These are phyloP conservation scores for Silene latifolia DNA, from an alignment of 148 eudicot genomes.

Conservation along the genomic window DNA sequence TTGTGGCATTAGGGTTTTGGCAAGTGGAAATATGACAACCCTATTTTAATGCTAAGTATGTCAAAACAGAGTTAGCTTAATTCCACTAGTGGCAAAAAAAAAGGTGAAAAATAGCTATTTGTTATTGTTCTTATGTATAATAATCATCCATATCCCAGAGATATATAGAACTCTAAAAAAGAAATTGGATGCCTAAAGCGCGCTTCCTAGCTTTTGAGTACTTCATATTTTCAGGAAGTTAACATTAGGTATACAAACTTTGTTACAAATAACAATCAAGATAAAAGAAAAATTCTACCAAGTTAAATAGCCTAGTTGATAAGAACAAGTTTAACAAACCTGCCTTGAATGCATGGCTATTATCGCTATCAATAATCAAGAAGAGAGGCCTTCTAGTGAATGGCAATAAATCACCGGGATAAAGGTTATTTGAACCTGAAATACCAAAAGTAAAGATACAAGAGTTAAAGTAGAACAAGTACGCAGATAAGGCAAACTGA, in stretches of 20 bases:
- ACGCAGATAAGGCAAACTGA: neutral
- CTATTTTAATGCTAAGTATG: neutral
- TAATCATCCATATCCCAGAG: neutral
- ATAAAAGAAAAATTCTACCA: constrained; percentile 7
- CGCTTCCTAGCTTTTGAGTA: constrained; percentile 5
- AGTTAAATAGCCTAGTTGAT: constrained; percentile 16
- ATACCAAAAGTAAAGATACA: constrained; percentile 24
- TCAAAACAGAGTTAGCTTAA: neutral
- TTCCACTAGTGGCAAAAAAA: too few species aligned
- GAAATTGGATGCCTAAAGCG: neutral
- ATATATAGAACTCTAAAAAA: neutral
- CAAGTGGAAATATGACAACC: too few species aligned
- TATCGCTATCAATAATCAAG: constrained; percentile 87
- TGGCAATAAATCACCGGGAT: constrained; percentile 88
- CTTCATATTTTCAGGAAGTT: neutral
- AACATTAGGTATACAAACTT: neutral
- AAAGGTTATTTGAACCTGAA: constrained; percentile 80
- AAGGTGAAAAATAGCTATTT: neutral
- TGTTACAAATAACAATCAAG: neutral
- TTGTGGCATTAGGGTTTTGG: too few species aligned
- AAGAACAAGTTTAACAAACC: constrained; percentile 81
- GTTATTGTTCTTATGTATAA: neutral
- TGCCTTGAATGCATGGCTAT: constrained; percentile 99
- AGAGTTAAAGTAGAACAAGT: neutral
- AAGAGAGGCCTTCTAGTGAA: constrained; percentile 88